Evolutionary conservation across 805 yeast species (phyloP).

Genomic region (Nematodospora valgi): DNA sequence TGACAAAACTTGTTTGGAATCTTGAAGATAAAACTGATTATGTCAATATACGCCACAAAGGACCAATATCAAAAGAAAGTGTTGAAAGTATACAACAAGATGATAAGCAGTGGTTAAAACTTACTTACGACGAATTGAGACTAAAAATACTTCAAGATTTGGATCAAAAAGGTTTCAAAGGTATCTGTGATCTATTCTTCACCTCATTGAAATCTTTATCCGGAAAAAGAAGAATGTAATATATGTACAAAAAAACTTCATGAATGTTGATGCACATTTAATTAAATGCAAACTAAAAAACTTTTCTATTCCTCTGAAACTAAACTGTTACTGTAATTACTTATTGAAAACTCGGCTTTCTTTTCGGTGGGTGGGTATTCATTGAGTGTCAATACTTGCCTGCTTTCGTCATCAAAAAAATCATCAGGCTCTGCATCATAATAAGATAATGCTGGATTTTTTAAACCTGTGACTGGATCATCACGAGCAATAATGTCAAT

Average conservation of each 20-base stretch:
- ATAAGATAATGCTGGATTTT: constrained; percentile 41
- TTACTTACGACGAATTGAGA: constrained; percentile 43
- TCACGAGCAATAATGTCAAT: constrained; percentile 43
- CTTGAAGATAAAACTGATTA: constrained; percentile 40
- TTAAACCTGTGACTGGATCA: constrained; percentile 37
- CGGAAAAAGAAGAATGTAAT: constrained; percentile 5
- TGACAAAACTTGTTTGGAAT: constrained; percentile 42
- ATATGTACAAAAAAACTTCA: too few relatives aligned
- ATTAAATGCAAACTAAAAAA: too few relatives aligned
- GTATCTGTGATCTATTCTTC: constrained; percentile 49
- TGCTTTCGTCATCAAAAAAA: constrained; percentile 26
- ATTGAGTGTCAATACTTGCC: constrained; percentile 30
- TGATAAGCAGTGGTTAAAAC: constrained; percentile 31
- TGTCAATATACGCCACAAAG: constrained; percentile 42
- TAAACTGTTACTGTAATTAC: too few relatives aligned
- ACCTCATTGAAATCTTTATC: constrained; percentile 50
- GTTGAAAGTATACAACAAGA: constrained; percentile 30
- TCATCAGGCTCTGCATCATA: constrained; percentile 30
- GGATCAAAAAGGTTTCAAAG: constrained; percentile 42
- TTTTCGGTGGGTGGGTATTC: too few relatives aligned
- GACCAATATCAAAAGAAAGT: constrained; percentile 48
- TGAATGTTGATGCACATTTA: too few relatives aligned
- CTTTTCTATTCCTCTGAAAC: too few relatives aligned
- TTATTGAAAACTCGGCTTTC: too few relatives aligned
- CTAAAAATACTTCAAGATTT: constrained; percentile 42